Evolutionary conservation across 192 early-diverging fungal species (phyloP).

Genomic region (Obelidium mucronatum): DNA sequence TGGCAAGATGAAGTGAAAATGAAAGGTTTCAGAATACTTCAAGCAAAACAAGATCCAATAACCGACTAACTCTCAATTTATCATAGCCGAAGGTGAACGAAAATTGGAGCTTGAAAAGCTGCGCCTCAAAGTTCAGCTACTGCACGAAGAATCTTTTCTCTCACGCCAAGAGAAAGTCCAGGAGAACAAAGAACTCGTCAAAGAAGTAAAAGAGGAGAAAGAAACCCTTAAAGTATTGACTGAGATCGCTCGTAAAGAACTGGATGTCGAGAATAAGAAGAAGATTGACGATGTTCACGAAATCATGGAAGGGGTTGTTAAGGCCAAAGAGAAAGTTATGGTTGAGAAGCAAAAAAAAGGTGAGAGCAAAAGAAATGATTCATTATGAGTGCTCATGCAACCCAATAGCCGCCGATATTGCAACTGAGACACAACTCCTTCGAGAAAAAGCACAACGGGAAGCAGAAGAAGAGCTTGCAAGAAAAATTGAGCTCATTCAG

Average conservation of each 20-base stretch:
- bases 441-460: constrained; percentile 42
- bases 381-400: neutral
- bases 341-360: constrained; percentile 53
- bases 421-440: constrained; percentile 36
- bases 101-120: constrained; percentile 51
- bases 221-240: constrained; percentile 39
- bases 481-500: constrained; percentile 58
- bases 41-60: neutral
- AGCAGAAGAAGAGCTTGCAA: constrained; percentile 47
- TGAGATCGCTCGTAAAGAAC: constrained; percentile 32
- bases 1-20: constrained; percentile 46
- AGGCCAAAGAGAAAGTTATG: constrained; percentile 52
- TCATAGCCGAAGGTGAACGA: constrained; percentile 50
- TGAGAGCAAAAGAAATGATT: neutral
- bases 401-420: constrained; percentile 42
- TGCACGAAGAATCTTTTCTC: constrained; percentile 58
- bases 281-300: constrained; percentile 55
- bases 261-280: constrained; percentile 49
- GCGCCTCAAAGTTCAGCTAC: constrained; percentile 57
- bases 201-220: constrained; percentile 48
- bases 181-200: constrained; percentile 48
- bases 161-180: constrained; percentile 51
- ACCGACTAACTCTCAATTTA: too few relatives aligned
- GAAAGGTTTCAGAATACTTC: too few relatives aligned
- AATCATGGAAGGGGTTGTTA: constrained; percentile 50